Evolutionary conservation across 192 early-diverging fungal genomes (phyloP), one percentile per base, ranked within the genome.

Genomic region (Coemansia sp.): DNA sequence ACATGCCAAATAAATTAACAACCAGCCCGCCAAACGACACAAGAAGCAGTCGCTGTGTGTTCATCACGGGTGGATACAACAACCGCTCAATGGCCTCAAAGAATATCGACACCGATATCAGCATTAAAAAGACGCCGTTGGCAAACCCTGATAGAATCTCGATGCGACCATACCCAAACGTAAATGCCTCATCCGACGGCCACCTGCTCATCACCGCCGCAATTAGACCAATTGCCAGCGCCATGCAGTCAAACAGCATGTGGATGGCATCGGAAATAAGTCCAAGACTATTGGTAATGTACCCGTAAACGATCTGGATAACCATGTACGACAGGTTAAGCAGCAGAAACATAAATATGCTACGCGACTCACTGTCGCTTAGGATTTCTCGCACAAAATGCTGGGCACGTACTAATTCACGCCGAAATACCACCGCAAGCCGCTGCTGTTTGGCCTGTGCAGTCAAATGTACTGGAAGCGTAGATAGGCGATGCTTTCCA

Each of bases 191-290:
- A 60, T 91, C 92, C n/a, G 88, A 80, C 16, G 88, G 92, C 92
- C 96, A 94, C 72, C 93, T 94, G 61, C 88, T 87, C 85, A 96
- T 89, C 2, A 96, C 92, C 2, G 91, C 87, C 7, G 96, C 96
- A 57, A 90, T 83, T 8, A 98, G 74, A 25, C 92, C 92, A 35
- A 96, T 86, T 3, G 89, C 91, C 64, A 98, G 68, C 6, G 94
- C 94, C 72, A 95, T 82, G 59, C 92, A 95, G 78, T 98, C 96
- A 80, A 98, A 98, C 61, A 96, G 87, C 96, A 98, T 98, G 75
- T 98, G 96, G 56, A 96, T 93, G 16, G 96, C 96, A 77, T 98
- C 96, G 27, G 94, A 93, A 21, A 93, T 93, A 22, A 98, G 85
- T 6, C 94, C 93, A 52, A 98, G 82, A 70, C 88, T 90, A 80